Evolutionary conservation across 176 grass and related monocot genomes (phyloP), one percentile per base, ranked within the genome.

Genomic region (Zoysia japonica): DNA sequence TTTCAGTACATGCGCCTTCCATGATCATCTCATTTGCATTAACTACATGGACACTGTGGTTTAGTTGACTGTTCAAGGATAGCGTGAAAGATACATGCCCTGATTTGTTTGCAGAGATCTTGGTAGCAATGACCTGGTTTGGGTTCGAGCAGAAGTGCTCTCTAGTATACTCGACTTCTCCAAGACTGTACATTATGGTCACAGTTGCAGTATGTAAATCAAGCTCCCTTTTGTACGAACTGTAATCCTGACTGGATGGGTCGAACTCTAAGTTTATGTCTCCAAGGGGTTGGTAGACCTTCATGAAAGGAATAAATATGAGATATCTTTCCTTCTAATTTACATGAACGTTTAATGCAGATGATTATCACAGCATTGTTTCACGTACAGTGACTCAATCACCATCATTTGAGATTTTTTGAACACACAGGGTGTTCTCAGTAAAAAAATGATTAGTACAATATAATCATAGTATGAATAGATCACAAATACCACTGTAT

Each of bases 251-350:
- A 70, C 9, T 40, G 11, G 83, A 39, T 61, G 48, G 60, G 12
- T 42, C 69, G 47, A 97, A 97, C 28, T 89, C 90, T 62, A 97
- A 57, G 79, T 91, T 72, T 3, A 97, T 72, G 38, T 93, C 80
- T 2, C 90, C 93, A 38, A 97, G 86, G 45, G 93, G 88, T 86
- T 93, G 88, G 80, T 97, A 97, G 61, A 90, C 87, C 93, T 96
- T 85, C 69, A 83, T 46, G 72, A 12, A 40, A 65, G 4, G 37
- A 80, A 80, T 44, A 80, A 80, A 36, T 11, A 57, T 72, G 61
- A 64, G 5, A 63, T 47, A 51, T 19, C 15, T 74, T 57, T 45
- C 72, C 17, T 60, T 60, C 53, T 45, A 15, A 75, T 60, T 1
- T 43, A 9, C 41, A 82, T 65, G 80, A 82, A 82, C 11, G 49